A percentile compares a stretch with the other conserved stretches of the same genome.
Conservation (phyloP, 306 rosid genomes). For the Rosa chinensis region DNA sequence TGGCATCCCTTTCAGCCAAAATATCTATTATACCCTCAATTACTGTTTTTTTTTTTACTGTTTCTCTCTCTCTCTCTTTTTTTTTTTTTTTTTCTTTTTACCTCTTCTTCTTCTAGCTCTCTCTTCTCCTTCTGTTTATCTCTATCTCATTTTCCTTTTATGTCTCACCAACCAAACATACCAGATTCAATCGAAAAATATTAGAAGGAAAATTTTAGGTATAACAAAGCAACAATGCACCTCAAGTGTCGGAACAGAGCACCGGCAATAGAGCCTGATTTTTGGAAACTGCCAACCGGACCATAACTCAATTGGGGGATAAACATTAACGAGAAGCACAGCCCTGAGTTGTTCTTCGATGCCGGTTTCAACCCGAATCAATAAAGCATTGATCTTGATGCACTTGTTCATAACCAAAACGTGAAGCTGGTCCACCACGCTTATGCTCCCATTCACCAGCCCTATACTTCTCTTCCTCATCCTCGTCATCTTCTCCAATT, state of each 20-base stretch:
- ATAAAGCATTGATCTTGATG: constrained; percentile 47
- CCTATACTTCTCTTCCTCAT: constrained; percentile 52
- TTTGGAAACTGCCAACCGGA: constrained; percentile 87
- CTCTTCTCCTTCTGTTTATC: too few species aligned
- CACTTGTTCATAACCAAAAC: constrained; percentile 60
- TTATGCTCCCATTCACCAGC: constrained; percentile 71
- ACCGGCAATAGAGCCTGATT: constrained; percentile 53
- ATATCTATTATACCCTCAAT: too few species aligned
- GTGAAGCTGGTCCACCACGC: constrained; percentile 76
- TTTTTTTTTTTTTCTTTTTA: too few species aligned
- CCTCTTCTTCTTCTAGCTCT: too few species aligned
- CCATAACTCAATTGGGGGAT: constrained; percentile 54
- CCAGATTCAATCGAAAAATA: too few species aligned
- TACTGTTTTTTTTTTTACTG: too few species aligned
- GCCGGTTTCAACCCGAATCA: constrained; percentile 40
- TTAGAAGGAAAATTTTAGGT: too few species aligned
- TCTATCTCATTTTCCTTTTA: too few species aligned
- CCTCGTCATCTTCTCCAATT: too few species aligned
- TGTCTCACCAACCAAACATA: too few species aligned
- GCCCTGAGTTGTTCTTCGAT: constrained; percentile 42
- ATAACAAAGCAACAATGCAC: background rate
- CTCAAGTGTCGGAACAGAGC: constrained; percentile 77
- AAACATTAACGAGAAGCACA: constrained; percentile 67
- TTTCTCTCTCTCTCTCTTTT: too few species aligned
- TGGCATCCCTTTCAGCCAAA: too few species aligned